phyloP scores from a whole-genome alignment of 164 flowering plant genomes.

The Akebia trifoliata region DNA sequence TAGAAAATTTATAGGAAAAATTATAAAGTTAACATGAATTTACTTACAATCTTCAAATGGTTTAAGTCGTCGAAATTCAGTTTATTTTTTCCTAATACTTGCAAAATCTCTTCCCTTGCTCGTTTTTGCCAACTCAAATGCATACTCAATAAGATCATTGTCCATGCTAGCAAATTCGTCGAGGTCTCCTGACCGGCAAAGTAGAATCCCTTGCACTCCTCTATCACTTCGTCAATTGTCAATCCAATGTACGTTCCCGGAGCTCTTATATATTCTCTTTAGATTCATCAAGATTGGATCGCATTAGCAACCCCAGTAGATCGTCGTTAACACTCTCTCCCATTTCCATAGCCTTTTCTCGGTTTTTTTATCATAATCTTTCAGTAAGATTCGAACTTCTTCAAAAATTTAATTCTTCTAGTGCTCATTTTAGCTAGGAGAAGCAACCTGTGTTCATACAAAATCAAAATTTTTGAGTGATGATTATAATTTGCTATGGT shows the following conservation, averaged over 20 bases:
- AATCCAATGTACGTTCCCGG: too few relatives aligned
- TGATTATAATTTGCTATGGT: too few relatives aligned
- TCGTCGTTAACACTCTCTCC: conserved; percentile 9
- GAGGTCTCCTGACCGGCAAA: neutral
- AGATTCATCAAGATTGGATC: conserved; percentile 18
- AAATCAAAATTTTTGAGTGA: neutral
- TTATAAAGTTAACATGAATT: too few relatives aligned
- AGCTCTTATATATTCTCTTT: conserved; percentile 5
- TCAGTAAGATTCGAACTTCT: conserved; percentile 11
- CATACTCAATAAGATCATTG: neutral
- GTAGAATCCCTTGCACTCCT: neutral
- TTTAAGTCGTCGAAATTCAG: neutral
- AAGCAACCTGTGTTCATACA: conserved; percentile 8
- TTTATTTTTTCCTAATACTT: neutral
- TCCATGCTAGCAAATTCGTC: neutral
- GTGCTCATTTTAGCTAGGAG: conserved; percentile 15
- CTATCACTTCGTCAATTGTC: neutral
- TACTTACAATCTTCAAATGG: neutral
- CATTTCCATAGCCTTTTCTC: conserved; percentile 10
- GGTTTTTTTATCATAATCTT: conserved; percentile 7
- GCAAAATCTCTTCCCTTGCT: neutral
- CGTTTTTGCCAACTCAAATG: neutral
- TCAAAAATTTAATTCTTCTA: conserved; percentile 13
- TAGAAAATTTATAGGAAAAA: too few relatives aligned
- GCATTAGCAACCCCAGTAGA: conserved; percentile 16